Percentiles rank a stretch among this genome's conserved stretches.
Evolutionary conservation across 768 basidiomycete genomes (phyloP).

Genomic region (Russula dissimulans): DNA sequence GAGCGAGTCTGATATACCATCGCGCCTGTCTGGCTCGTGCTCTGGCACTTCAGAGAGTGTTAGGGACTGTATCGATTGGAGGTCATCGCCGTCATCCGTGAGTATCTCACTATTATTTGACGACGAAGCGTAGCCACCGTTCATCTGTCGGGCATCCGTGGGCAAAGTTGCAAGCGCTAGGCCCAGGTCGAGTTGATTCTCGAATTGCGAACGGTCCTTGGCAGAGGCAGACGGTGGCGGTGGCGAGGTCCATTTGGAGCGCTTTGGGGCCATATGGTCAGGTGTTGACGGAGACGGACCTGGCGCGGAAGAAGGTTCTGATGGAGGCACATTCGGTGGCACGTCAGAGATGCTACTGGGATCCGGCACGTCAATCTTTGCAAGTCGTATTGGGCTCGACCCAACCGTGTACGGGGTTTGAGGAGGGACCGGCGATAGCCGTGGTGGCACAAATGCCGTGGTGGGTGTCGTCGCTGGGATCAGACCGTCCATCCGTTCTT

Average conservation of each 20-base stretch:
- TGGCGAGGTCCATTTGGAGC: constrained; percentile 78
- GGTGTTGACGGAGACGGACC: constrained; percentile 21
- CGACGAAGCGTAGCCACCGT: constrained; percentile 38
- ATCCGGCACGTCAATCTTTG: constrained; percentile 26
- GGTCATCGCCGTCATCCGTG: constrained; percentile 69
- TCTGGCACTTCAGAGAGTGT: constrained; percentile 13
- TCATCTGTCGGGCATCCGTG: constrained; percentile 47
- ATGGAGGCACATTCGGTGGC: constrained; percentile 32
- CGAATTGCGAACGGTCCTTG: constrained; percentile 56
- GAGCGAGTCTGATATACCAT: constrained; percentile 9
- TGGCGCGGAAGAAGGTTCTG: constrained; percentile 14
- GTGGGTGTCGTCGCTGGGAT: constrained; percentile 40
- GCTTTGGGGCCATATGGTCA: constrained; percentile 72
- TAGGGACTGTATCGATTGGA: constrained; percentile 55
- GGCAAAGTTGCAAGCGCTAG: constrained; percentile 62
- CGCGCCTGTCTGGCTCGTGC: neutral
- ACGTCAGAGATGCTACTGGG: constrained; percentile 38
- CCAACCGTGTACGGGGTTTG: constrained; percentile 66
- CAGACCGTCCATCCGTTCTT: constrained; percentile 69
- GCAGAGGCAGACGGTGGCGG: constrained; percentile 69
- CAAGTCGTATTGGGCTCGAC: constrained; percentile 48
- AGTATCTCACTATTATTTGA: constrained; percentile 56
- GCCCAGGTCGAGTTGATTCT: constrained; percentile 54
- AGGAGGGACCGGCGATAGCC: constrained; percentile 41
- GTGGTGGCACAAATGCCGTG: constrained; percentile 36